Evolutionary conservation across 2,329 filamentous ascomycete genomes (phyloP).

Genomic region (Magnaporthales sp.): DNA sequence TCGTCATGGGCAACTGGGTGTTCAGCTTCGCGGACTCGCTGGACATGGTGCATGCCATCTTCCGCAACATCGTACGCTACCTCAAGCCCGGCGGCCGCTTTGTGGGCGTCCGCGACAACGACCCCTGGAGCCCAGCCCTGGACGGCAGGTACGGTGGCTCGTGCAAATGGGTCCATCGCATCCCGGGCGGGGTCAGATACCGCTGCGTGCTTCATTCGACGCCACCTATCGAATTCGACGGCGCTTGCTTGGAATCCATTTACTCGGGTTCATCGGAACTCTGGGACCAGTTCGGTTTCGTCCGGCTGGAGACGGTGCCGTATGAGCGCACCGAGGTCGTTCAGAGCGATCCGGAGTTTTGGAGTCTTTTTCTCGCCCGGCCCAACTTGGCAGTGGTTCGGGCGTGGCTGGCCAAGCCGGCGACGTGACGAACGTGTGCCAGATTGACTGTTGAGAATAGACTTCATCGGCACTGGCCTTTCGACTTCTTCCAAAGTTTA

Average conservation of each 20-base stretch:
- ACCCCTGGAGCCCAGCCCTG: not conserved
- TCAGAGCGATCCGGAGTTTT: not conserved
- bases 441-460: too few species aligned
- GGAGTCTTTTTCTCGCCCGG: not conserved
- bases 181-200: not conserved
- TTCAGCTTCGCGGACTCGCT: not conserved
- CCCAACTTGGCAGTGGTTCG: not conserved
- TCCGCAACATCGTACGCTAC: not conserved
- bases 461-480: too few species aligned
- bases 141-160: not conserved
- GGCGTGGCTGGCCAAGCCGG: not conserved
- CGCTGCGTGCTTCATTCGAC: not conserved
- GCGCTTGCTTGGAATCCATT: not conserved
- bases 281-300: not conserved
- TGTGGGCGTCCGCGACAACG: not conserved
- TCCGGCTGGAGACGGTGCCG: not conserved
- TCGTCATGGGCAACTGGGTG: not conserved
- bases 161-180: not conserved
- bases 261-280: not conserved
- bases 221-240: not conserved
- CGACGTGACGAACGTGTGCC: too few species aligned
- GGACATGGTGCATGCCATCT: not conserved
- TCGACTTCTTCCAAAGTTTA: too few species aligned
- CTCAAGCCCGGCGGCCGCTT: not conserved
- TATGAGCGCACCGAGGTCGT: not conserved